phyloP scores from a whole-genome alignment of 192 early-diverging fungal species.

The Linnemannia schmuckeri region DNA sequence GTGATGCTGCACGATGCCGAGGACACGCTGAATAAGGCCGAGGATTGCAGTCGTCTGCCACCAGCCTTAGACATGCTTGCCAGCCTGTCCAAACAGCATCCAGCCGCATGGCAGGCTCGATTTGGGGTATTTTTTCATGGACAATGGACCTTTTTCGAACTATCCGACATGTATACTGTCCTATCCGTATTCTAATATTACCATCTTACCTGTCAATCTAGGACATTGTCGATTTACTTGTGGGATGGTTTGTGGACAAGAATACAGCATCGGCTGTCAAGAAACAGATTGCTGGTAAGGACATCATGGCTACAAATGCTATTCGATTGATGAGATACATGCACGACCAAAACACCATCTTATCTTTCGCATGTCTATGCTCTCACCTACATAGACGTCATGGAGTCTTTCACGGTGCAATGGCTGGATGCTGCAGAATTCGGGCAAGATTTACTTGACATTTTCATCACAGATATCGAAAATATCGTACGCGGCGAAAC shows the following conservation, averaged over 20 bases:
- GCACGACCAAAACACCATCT: not conserved
- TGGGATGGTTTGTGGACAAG: conserved; percentile 79
- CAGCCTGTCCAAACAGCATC: conserved; percentile 27
- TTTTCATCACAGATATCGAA: conserved; percentile 46
- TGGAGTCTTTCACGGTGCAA: conserved; percentile 28
- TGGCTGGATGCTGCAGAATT: conserved; percentile 30
- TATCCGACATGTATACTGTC: not conserved
- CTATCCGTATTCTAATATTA: not conserved
- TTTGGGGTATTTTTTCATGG: conserved; percentile 25
- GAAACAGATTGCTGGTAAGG: conserved; percentile 63
- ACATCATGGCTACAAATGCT: not conserved
- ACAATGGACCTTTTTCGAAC: not conserved
- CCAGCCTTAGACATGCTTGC: conserved; percentile 27
- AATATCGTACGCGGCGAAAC: not conserved
- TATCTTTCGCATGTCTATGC: not conserved
- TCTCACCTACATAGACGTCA: conserved; percentile 12
- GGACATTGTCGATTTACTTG: conserved; percentile 74
- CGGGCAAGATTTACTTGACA: conserved; percentile 35
- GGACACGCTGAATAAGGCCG: conserved; percentile 24
- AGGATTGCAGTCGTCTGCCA: conserved; percentile 14
- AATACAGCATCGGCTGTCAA: conserved; percentile 53
- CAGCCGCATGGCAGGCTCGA: conserved; percentile 30
- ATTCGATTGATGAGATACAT: not conserved
- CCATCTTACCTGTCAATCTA: conserved; percentile 10
- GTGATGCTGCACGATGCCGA: conserved; percentile 21